phyloP scores from a whole-genome alignment of 495 filamentous ascomycete genomes.

The Penicillium ochrochloron region DNA sequence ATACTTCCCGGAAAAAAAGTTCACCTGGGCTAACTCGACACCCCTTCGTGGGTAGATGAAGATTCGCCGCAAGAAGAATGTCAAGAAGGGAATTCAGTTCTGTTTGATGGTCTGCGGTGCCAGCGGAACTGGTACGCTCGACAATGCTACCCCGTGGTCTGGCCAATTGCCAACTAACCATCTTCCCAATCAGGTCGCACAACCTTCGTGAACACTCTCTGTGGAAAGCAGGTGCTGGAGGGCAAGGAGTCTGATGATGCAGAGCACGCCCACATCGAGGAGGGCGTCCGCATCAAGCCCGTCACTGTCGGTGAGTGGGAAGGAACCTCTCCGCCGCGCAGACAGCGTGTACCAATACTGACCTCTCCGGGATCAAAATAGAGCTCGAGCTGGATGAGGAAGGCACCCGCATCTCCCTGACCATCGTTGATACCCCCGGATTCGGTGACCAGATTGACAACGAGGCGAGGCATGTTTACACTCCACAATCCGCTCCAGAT shows the following conservation, averaged over 20 bases:
- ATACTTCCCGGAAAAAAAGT: conserved; percentile 33
- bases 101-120: conserved; percentile 99
- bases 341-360: conserved; percentile 1
- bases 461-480: conserved; percentile 79
- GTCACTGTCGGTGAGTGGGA: conserved; percentile 85
- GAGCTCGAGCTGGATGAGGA: conserved; percentile 98
- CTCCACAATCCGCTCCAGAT: conserved; percentile 6
- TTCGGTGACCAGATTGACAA: conserved; percentile 99
- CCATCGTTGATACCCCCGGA: conserved; percentile 97
- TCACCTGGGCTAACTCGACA: conserved; percentile 29
- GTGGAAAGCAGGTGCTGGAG: conserved; percentile 86
- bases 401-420: conserved; percentile 95
- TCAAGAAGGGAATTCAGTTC: conserved; percentile 99
- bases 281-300: conserved; percentile 97
- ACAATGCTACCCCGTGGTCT: conserved; percentile 8
- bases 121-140: conserved; percentile 86
- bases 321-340: conserved; percentile 17
- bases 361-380: conserved; percentile 37
- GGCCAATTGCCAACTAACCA: conserved; percentile 37
- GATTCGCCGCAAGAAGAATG: conserved; percentile 99
- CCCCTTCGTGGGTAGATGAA: conserved; percentile 65
- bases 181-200: conserved; percentile 72
- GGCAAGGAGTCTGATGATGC: conserved; percentile 92
- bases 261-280: conserved; percentile 85
- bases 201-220: conserved; percentile 99